A percentile compares a stretch with the other conserved stretches of the same genome.
Evolutionary conservation across 495 filamentous ascomycete genomes (phyloP).

Genomic region (Talaromyces adpressus): DNA sequence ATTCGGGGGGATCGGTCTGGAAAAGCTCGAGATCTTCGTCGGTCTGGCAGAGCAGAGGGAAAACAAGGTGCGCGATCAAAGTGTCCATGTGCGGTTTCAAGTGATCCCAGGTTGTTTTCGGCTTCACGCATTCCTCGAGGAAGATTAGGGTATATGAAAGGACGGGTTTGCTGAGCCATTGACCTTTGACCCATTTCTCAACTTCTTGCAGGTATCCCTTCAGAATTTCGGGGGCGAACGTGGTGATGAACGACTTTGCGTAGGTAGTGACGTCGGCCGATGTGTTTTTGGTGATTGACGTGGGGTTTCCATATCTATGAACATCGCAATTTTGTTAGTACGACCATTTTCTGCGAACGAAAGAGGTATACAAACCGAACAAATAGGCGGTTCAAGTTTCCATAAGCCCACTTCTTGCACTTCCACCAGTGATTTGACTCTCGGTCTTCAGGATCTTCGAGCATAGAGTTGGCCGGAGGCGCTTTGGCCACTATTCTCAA

Average conservation of each 20-base stretch:
- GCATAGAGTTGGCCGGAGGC: conserved; percentile 68
- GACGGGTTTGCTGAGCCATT: conserved; percentile 90
- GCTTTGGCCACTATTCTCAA: conserved; percentile 80
- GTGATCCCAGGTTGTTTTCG: conserved; percentile 91
- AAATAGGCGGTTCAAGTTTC: conserved; percentile 91
- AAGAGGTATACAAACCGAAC: conserved; percentile 56
- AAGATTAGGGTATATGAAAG: conserved; percentile 88
- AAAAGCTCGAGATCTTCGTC: conserved; percentile 93
- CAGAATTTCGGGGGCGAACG: conserved; percentile 91
- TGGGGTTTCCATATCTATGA: conserved; percentile 79
- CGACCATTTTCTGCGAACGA: background rate
- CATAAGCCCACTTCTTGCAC: conserved; percentile 99
- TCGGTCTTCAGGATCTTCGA: conserved; percentile 77
- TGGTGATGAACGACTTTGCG: conserved; percentile 81
- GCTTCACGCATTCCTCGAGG: conserved; percentile 94
- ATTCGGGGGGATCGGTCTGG: conserved; percentile 87
- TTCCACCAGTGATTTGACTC: conserved; percentile 99
- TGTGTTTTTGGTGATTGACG: conserved; percentile 57
- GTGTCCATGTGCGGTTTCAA: conserved; percentile 89
- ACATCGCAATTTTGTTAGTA: conserved; percentile 10
- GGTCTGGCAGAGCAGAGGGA: conserved; percentile 88
- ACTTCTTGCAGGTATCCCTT: conserved; percentile 88
- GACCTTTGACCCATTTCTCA: conserved; percentile 95
- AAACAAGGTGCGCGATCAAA: conserved; percentile 86
- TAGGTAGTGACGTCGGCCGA: conserved; percentile 66